A percentile compares a stretch with the other conserved stretches of the same genome.
Conservation (phyloP, 805 yeast species). For the Candida michaelii region DNA sequence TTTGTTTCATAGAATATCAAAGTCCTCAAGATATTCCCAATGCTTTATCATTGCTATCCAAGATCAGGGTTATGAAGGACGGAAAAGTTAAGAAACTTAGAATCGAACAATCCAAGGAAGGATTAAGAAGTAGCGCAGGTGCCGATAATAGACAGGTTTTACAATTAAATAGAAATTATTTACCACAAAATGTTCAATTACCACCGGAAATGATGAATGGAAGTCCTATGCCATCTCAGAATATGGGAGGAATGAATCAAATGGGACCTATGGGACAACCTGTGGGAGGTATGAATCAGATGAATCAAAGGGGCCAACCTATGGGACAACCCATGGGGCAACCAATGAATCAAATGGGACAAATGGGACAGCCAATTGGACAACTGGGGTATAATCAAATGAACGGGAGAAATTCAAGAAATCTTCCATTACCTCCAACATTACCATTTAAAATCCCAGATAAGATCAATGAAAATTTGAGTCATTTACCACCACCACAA, state of each 20-base stretch:
- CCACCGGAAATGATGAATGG: conserved; percentile 46
- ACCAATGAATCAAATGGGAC: not conserved
- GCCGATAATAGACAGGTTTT: conserved; percentile 43
- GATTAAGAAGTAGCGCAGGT: conserved; percentile 39
- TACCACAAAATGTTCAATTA: conserved; percentile 58
- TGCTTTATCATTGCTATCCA: conserved; percentile 46
- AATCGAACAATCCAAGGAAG: conserved; percentile 64
- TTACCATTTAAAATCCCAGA: conserved; percentile 53
- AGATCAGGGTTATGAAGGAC: conserved; percentile 36
- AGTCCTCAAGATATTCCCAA: conserved; percentile 51
- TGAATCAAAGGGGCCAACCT: too few species aligned
- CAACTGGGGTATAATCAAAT: not conserved
- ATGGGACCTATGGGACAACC: conserved; percentile 3
- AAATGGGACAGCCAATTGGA: not conserved
- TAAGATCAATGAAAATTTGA: conserved; percentile 58
- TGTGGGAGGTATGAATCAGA: too few species aligned
- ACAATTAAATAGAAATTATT: conserved; percentile 40
- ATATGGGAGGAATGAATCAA: not conserved
- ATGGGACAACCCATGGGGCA: conserved; percentile 1
- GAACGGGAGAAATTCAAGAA: conserved; percentile 6
- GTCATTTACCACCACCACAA: conserved; percentile 68
- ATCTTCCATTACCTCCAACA: conserved; percentile 48
- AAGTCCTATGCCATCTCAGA: conserved; percentile 8
- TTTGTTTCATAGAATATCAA: conserved; percentile 61
- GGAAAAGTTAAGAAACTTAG: conserved; percentile 49